Evolutionary conservation across 2,329 filamentous ascomycete species (phyloP), one percentile per base, ranked within the genome.

Genomic region (Massarina eburnea): DNA sequence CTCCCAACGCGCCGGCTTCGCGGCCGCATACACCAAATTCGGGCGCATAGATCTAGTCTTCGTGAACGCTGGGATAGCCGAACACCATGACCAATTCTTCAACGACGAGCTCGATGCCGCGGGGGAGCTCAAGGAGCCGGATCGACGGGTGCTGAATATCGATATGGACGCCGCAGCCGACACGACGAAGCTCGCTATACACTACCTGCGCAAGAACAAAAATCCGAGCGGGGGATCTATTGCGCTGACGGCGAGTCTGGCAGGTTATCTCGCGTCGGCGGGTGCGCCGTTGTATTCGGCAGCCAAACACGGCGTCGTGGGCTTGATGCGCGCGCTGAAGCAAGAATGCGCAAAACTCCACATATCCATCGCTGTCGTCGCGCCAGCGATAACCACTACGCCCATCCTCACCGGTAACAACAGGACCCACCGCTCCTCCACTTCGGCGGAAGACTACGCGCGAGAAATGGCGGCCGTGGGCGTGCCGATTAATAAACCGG

Each of bases 251-350:
- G 75, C 75, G 1, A 76, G 72, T 57, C 51, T 79, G 43, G 76
- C 76, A 2, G 76, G 76, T 0, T 78, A 78, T 59, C 58, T 78
- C 6, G 76, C 73, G 0, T 73, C 68, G 43, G 74, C 74, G 9
- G 75, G 75, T 1, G 72, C 74, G 19, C 75, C 75, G 14, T 51
- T 76, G 14, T 79, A 79, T 50, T 73, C 70, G 21, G 75, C 75
- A 17, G 76, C 76, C 8, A 79, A 79, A 48, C 76, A 78, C 54
- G 76, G 73, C 24, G 64, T 78, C 24, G 73, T 79, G 1, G 76
- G 76, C n/a, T 67, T 78, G 17, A 71, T 79, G 67, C 71, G 76
- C 18, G 72, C 76, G 0, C 60, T 79, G 19, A 78, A 79, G 59
- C 71, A 74, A 27, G 76, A 78, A 52, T 74, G 71, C 39, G 70